Evolutionary conservation across 108 stramenopile genomes (phyloP), one percentile per base, ranked within the genome.

Genomic region (Cyclostephanos invisitatus): DNA sequence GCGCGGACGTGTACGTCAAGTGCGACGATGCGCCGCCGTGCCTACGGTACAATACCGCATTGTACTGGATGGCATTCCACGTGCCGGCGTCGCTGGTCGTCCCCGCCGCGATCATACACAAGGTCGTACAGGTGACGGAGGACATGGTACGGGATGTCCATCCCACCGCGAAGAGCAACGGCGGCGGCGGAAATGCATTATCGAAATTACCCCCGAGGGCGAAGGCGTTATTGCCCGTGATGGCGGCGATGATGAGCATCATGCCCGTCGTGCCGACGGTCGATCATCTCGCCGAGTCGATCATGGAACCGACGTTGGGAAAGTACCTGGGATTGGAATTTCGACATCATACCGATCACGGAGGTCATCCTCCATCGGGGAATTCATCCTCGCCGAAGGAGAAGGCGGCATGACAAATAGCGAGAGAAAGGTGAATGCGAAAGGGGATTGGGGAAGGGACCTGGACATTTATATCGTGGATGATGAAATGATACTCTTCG

Each of bases 1-100:
- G 50, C 3, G 65, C 73, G 14, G 73, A 74, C 54, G 60, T 74
- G 15, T 67, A 67, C 17, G 56, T 37, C 73, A 67, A 40, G 22
- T 54, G 53, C 32, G 66, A 67, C 65, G 73, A 74, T 48, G 73
- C 73, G 15, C 65, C 73, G 10, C 21, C 15, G 25, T 2, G 20
- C 10, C 14, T 20, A 9, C 32, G 59, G 47, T 21, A 15, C 27
- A 35, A 67, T 15, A 74, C 73, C 37, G 73, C 37, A 5, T 9
- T 56, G 7, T 74, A 74, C 25, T 74, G 73, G 73, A 74, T 65
- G 32, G 66, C 67, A 51, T 74, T 74, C 42, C 73, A 74, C 53
- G 56, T 74, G 14, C 73, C 73, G 20, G 73, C 73, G 11, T 68
- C 67, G 14, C 22, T 74, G 11, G 66, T 74, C 17, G 54, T 74